phyloP scores from a whole-genome alignment of 177 flowering plant genomes.

The Tripterygium wilfordii region DNA sequence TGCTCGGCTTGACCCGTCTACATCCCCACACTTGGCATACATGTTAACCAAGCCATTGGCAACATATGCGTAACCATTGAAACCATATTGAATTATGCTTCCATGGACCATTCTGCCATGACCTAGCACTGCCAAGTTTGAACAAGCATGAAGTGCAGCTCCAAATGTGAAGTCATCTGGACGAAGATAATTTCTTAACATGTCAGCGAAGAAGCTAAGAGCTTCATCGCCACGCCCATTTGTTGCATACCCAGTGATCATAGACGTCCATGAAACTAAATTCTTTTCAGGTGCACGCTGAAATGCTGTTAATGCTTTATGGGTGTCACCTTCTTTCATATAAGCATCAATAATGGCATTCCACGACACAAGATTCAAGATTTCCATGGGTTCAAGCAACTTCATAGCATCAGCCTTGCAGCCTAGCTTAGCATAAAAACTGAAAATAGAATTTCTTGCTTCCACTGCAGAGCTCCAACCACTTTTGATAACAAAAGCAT shows the following conservation, averaged over 20 bases:
- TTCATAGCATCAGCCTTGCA: constrained; percentile 34
- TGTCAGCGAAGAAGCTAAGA: constrained; percentile 39
- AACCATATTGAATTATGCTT: constrained; percentile 39
- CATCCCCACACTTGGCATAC: constrained; percentile 78
- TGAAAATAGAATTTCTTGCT: constrained; percentile 57
- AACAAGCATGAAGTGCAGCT: constrained; percentile 66
- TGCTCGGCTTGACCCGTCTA: constrained; percentile 34
- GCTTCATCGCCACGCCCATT: constrained; percentile 54
- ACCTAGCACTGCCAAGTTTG: constrained; percentile 46
- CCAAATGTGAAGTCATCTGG: constrained; percentile 70
- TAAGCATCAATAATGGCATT: constrained; percentile 66
- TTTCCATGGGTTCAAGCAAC: constrained; percentile 30
- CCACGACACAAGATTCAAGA: constrained; percentile 56
- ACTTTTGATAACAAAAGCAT: constrained; percentile 40
- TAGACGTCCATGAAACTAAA: constrained; percentile 69
- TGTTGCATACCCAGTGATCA: constrained; percentile 63
- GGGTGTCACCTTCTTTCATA: constrained; percentile 52
- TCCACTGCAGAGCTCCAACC: constrained; percentile 64
- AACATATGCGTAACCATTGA: constrained; percentile 38
- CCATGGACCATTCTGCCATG: constrained; percentile 62
- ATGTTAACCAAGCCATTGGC: constrained; percentile 74
- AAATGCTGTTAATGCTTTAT: constrained; percentile 41
- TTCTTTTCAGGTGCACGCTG: constrained; percentile 46
- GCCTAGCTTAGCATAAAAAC: constrained; percentile 50
- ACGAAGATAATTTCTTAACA: constrained; percentile 29